Conservation (phyloP, 306 rosid genomes). For the Prunus persica region DNA sequence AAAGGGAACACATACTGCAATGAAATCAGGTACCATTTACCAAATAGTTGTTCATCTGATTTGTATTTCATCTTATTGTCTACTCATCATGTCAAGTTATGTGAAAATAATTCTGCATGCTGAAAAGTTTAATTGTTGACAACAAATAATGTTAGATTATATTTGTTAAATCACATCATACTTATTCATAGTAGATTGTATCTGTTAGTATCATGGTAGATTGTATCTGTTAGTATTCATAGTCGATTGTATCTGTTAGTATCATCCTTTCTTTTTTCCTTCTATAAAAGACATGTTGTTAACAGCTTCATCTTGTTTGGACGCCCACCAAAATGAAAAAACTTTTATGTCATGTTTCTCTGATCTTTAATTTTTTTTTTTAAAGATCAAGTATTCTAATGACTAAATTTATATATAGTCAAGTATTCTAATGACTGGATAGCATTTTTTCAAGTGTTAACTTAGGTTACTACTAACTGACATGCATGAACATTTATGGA, state of each 20-base stretch:
- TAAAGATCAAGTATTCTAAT: not conserved
- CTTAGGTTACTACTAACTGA: not conserved
- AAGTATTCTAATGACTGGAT: not conserved
- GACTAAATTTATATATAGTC: not conserved
- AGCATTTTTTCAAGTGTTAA: not conserved
- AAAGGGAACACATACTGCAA: constrained; percentile 93
- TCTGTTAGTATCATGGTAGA: not conserved
- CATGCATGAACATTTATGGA: not conserved
- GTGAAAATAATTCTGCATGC: not conserved
- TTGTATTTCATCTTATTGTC: constrained; percentile 5
- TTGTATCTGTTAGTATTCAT: not conserved
- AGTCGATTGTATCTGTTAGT: not conserved
- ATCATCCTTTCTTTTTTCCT: too few species aligned
- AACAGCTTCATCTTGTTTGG: not conserved
- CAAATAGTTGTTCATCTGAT: constrained; percentile 2
- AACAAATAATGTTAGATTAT: not conserved
- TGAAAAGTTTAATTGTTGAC: not conserved
- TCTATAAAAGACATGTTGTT: not conserved
- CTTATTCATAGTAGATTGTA: not conserved
- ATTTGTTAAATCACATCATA: not conserved
- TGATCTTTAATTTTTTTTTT: not conserved
- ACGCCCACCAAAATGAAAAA: not conserved
- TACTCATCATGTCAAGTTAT: constrained; percentile 2
- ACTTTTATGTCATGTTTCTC: not conserved
- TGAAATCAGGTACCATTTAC: constrained; percentile 75